Percentiles rank a stretch among this genome's conserved stretches.
These are phyloP conservation scores for Pseudocercospora macadamiae DNA, from an alignment of 2,329 filamentous ascomycete species.

Conservation along the genomic window DNA sequence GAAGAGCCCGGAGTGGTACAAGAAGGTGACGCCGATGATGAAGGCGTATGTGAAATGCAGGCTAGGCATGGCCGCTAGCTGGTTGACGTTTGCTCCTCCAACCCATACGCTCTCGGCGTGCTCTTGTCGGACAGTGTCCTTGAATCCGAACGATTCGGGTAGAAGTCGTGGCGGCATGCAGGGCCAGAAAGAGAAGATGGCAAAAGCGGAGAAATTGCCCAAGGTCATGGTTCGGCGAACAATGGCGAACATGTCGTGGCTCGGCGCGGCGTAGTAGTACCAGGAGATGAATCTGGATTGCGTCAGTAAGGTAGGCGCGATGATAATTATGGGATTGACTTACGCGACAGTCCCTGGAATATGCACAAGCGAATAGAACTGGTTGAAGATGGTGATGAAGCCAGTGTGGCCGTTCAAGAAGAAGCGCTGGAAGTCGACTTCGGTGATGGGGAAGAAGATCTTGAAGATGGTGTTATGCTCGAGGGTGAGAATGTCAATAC, in stretches of 20 bases:
- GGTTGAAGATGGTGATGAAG: constrained; percentile 60
- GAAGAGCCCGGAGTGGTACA: constrained; percentile 57
- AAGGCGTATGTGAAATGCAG: constrained; percentile 62
- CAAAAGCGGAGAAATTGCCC: constrained; percentile 58
- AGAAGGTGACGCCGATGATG: constrained; percentile 53
- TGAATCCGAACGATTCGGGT: constrained; percentile 49
- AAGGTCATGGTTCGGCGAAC: constrained; percentile 53
- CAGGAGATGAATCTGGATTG: constrained; percentile 61
- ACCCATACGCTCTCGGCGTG: constrained; percentile 52
- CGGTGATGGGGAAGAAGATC: constrained; percentile 57
- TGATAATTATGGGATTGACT: constrained; percentile 19
- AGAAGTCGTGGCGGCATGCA: constrained; percentile 57
- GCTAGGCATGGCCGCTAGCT: constrained; percentile 51
- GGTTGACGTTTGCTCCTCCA: constrained; percentile 50
- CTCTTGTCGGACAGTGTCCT: constrained; percentile 52
- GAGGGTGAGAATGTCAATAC: constrained; percentile 58
- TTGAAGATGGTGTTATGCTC: constrained; percentile 56
- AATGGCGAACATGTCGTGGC: constrained; percentile 48
- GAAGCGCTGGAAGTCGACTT: constrained; percentile 59
- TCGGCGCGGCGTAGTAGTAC: constrained; percentile 64
- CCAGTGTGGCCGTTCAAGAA: constrained; percentile 59
- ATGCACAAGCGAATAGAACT: constrained; percentile 62
- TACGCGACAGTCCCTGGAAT: constrained; percentile 64
- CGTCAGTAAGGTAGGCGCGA: constrained; percentile 12
- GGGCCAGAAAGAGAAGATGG: constrained; percentile 56